Conservation (phyloP, 2,329 filamentous ascomycete species). For the Neonectria neomacrospora region DNA sequence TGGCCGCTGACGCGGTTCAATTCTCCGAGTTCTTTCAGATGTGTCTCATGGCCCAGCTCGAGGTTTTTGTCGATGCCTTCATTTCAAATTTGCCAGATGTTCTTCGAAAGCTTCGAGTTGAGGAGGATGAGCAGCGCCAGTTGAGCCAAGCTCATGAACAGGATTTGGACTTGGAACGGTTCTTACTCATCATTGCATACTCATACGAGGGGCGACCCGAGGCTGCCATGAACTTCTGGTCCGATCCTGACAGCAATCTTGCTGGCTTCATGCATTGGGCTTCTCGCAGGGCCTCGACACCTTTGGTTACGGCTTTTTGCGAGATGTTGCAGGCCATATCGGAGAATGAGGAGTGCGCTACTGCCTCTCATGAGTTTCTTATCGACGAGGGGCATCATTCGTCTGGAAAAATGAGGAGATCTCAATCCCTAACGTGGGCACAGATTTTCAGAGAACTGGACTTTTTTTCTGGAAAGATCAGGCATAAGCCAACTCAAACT, state of each 20-base stretch:
- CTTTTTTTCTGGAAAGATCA: conserved; percentile 83
- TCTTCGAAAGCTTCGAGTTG: conserved; percentile 82
- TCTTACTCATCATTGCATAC: conserved; percentile 91
- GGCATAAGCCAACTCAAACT: conserved; percentile 70
- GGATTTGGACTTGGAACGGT: conserved; percentile 83
- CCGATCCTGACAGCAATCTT: conserved; percentile 89
- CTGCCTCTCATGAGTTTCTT: conserved; percentile 87
- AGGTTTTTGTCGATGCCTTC: conserved; percentile 89
- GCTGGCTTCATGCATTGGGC: conserved; percentile 97
- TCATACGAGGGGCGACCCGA: conserved; percentile 88
- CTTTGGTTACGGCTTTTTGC: conserved; percentile 95
- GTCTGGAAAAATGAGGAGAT: conserved; percentile 81
- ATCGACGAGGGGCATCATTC: conserved; percentile 83
- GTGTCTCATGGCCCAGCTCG: conserved; percentile 81
- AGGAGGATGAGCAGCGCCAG: conserved; percentile 89
- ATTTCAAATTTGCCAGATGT: conserved; percentile 96
- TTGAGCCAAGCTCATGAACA: conserved; percentile 73
- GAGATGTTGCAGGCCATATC: conserved; percentile 94
- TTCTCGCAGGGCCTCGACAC: conserved; percentile 93
- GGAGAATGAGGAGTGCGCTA: conserved; percentile 82
- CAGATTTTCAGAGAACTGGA: conserved; percentile 93
- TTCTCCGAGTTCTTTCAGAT: conserved; percentile 79
- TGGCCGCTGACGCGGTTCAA: conserved; percentile 73
- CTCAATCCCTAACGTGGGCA: conserved; percentile 88
- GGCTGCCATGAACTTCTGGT: conserved; percentile 90